Evolutionary conservation across 1,284 basidiomycete genomes (phyloP).

Genomic region (Fistulina hepatica): DNA sequence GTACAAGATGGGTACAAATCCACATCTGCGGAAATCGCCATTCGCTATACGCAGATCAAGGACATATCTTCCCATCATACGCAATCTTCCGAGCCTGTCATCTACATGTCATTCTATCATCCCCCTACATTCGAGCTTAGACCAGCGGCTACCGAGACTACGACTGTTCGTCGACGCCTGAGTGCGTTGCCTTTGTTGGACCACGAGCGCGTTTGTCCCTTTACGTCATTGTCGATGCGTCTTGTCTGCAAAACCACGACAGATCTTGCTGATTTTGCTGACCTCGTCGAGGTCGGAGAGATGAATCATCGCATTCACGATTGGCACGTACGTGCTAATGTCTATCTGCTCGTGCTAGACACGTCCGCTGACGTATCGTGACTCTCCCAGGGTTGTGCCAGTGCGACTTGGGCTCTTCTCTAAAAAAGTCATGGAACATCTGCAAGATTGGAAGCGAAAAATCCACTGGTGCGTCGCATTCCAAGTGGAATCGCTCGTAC

Average conservation of each 20-base stretch:
- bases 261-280: constrained; percentile 30
- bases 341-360: no score
- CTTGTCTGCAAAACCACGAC: constrained; percentile 28
- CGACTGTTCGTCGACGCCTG: constrained; percentile 18
- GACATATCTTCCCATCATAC: constrained; percentile 27
- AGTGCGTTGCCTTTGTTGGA: constrained; percentile 24
- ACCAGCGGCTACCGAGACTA: constrained; percentile 7
- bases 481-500: constrained; percentile 41
- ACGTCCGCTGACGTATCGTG: no score
- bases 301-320: constrained; percentile 26
- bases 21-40: constrained; percentile 24
- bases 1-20: constrained; percentile 17
- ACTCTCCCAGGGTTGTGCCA: no score
- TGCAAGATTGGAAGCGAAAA: constrained; percentile 27
- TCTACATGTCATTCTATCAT: constrained; percentile 31
- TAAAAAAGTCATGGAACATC: constrained; percentile 19
- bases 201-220: constrained; percentile 33
- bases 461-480: constrained; percentile 42
- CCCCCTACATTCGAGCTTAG: constrained; percentile 36
- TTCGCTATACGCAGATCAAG: constrained; percentile 35
- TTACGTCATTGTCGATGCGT: constrained; percentile 37
- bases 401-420: constrained; percentile 36
- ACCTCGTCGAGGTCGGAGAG: constrained; percentile 28
- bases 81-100: constrained; percentile 22
- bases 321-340: constrained; percentile 27